These are phyloP conservation scores for Tulasnella sp. DNA, from an alignment of 768 basidiomycete species.

Conservation along the genomic window DNA sequence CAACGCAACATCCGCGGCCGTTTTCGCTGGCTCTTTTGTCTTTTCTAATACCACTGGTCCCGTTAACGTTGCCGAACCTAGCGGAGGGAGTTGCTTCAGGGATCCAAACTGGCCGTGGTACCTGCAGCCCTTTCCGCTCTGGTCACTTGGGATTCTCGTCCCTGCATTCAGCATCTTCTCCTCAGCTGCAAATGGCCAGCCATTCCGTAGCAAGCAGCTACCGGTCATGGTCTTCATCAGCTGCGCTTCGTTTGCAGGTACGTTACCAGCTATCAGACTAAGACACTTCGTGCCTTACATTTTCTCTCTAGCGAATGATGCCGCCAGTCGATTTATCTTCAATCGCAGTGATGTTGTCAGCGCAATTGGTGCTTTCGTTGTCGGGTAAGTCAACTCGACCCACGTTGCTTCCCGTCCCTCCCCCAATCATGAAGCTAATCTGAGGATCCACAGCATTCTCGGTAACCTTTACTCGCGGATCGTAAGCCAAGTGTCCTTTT, in stretches of 20 bases:
- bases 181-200: slow-evolving; percentile 70
- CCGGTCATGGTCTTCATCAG: slow-evolving; percentile 79
- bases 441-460: slow-evolving; percentile 61
- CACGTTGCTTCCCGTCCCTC: background rate
- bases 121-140: slow-evolving; percentile 69
- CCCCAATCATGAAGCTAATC: slow-evolving; percentile 23
- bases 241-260: slow-evolving; percentile 51
- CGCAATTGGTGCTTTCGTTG: slow-evolving; percentile 64
- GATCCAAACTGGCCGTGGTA: slow-evolving; percentile 58
- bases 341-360: slow-evolving; percentile 76
- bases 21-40: slow-evolving; percentile 52
- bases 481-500: slow-evolving; percentile 39
- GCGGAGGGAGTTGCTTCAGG: slow-evolving; percentile 52
- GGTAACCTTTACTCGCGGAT: slow-evolving; percentile 74
- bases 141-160: slow-evolving; percentile 67
- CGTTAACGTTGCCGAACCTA: slow-evolving; percentile 31
- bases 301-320: slow-evolving; percentile 50
- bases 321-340: slow-evolving; percentile 77
- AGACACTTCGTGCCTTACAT: no score
- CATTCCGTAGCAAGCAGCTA: slow-evolving; percentile 57
- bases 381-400: slow-evolving; percentile 12
- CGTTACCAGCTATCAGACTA: background rate
- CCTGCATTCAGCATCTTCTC: slow-evolving; percentile 62
- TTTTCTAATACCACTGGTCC: slow-evolving; percentile 42
- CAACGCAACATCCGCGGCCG: slow-evolving; percentile 36